phyloP scores from a whole-genome alignment of 2,329 filamentous ascomycete genomes.

The Huntiella bhutanensis region DNA sequence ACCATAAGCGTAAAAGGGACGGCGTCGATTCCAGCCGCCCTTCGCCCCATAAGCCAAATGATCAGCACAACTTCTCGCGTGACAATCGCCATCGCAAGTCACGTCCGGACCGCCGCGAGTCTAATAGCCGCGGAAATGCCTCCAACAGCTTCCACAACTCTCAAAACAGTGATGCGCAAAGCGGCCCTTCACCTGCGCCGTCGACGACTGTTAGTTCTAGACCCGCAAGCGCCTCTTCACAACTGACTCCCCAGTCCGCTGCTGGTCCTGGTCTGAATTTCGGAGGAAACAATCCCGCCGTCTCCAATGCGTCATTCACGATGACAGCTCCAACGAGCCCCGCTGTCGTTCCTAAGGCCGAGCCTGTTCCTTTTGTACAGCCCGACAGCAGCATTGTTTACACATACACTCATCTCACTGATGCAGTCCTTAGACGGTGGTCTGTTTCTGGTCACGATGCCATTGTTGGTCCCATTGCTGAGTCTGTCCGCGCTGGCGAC shows the following conservation, averaged over 20 bases:
- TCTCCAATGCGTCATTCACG: slow-evolving; percentile 4
- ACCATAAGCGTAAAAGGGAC: slow-evolving; percentile 36
- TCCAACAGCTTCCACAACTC: background rate
- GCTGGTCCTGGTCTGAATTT: slow-evolving; percentile 1
- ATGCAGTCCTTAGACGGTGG: slow-evolving; percentile 51
- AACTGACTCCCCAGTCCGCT: slow-evolving; percentile 1
- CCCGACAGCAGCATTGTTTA: slow-evolving; percentile 5
- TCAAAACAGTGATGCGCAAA: slow-evolving; percentile 1
- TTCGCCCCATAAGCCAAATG: slow-evolving; percentile 42
- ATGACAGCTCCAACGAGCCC: background rate
- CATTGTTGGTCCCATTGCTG: slow-evolving; percentile 44
- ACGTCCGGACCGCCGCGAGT: slow-evolving; percentile 33
- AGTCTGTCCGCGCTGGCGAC: slow-evolving; percentile 49
- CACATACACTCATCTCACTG: slow-evolving; percentile 36
- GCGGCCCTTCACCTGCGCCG: slow-evolving; percentile 5
- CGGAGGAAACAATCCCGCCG: slow-evolving; percentile 12
- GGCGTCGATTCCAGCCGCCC: slow-evolving; percentile 28
- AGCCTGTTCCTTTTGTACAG: slow-evolving; percentile 1
- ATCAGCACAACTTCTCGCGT: slow-evolving; percentile 36
- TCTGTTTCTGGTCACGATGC: slow-evolving; percentile 43
- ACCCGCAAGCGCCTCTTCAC: slow-evolving; percentile 10
- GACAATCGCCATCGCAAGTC: slow-evolving; percentile 30
- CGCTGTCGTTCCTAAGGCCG: background rate
- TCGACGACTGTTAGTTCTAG: slow-evolving; percentile 9
- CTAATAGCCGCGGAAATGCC: slow-evolving; percentile 20